Evolutionary conservation across 345 rosid species (phyloP).

Genomic region (Capsella bursapastoris): DNA sequence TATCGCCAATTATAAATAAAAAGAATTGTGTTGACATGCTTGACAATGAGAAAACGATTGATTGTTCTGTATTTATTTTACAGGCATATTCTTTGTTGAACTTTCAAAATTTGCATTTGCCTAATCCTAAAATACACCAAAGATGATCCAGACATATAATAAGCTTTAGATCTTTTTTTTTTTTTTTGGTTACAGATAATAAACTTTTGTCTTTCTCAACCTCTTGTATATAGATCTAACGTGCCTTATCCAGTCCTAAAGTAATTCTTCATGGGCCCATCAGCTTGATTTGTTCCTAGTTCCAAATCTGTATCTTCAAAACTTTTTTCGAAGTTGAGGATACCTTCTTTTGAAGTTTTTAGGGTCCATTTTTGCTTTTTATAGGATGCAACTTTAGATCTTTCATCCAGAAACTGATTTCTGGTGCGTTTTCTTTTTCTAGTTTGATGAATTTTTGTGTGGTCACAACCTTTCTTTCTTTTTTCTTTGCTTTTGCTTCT

Average conservation of each 20-base stretch:
- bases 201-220: constrained; percentile 30
- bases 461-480: constrained; percentile 2
- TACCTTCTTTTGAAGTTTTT: constrained; percentile 11
- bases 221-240: constrained; percentile 13
- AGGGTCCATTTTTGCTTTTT: constrained; percentile 25
- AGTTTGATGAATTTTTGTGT: constrained; percentile 10
- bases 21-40: constrained; percentile 34
- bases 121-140: constrained; percentile 34
- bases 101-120: constrained; percentile 20
- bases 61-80: constrained; percentile 30
- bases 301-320: constrained; percentile 28
- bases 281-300: constrained; percentile 35
- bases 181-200: constrained; percentile 27
- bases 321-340: constrained; percentile 22
- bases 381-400: constrained; percentile 10
- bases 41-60: constrained; percentile 46
- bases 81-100: constrained; percentile 45
- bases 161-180: constrained; percentile 2
- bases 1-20: constrained; percentile 32
- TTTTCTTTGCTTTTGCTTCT: neutral
- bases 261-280: constrained; percentile 41
- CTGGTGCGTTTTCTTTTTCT: constrained; percentile 9
- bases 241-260: constrained; percentile 42
- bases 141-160: constrained; percentile 17
- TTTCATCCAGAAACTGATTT: constrained; percentile 27